Base-by-base conservation (phyloP, 2,329 filamentous ascomycete genomes). In the Elsinoe australis region DNA sequence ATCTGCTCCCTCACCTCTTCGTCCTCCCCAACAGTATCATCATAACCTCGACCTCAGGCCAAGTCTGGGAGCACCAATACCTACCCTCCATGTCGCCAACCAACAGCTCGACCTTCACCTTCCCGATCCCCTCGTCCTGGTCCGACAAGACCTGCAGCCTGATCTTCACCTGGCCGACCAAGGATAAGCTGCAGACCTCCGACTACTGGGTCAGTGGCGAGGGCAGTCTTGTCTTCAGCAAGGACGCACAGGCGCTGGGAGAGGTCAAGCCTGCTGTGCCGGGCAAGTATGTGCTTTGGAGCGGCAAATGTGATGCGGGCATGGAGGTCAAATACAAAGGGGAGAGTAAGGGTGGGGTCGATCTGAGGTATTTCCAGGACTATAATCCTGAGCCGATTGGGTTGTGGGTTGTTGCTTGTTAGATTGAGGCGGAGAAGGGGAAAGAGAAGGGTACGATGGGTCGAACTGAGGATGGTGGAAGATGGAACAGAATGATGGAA, bases 71-170 rank as follows among this genome's bases (percentile, higher is more conserved):
- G 7, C 39, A 44, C 0, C 57, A 61, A 18, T 69, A 64, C 56
- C 61, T 59, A 29, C 70, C 62, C 15, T 54, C 61, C 10, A 59
- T 74, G 50, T 68, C 66, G 2, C 59, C 65, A 1, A 62, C 54
- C 3, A 52, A 56, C 18, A 63, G 58, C 38, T 61, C 63, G 5
- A 54, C 73, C 51, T 72, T 73, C 62, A 67, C 64, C 50, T 74
- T 73, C 55, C 66, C 73, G 51, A 61, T 74, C 21, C 66, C 67
- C 0, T 53, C 59, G 3, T 58, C 56, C 3, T 62, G 67, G 42
- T 51, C 59, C 33, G 64, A 67, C 51, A 68, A 67, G 50, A 69
- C 63, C 21, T 75, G 72, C 62, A 69, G 64, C 4, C 57, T 74
- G 15, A 60, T 68, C 49, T 73, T 75, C 59, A 57, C 69, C 32